These are phyloP conservation scores for Neocatenulostroma microsporum DNA, from an alignment of 2,329 filamentous ascomycete genomes.

Conservation along the genomic window DNA sequence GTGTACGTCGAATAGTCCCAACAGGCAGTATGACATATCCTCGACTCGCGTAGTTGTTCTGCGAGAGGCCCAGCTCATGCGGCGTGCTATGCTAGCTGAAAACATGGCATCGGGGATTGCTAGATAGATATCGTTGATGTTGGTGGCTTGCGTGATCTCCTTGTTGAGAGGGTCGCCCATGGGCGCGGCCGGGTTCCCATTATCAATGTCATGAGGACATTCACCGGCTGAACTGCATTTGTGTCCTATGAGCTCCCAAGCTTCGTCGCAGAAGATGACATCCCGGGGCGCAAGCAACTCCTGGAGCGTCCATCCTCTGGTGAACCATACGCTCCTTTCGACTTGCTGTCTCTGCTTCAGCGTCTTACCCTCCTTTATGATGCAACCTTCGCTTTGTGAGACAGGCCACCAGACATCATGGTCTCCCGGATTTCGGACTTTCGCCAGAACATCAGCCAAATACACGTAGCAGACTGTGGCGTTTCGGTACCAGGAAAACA, in stretches of 20 bases:
- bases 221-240: neutral
- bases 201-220: neutral
- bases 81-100: conserved; percentile 6
- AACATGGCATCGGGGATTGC: neutral
- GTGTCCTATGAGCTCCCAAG: conserved; percentile 7
- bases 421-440: too few relatives aligned
- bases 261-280: conserved; percentile 13
- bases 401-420: too few relatives aligned
- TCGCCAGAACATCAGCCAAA: conserved; percentile 8
- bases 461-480: conserved; percentile 10
- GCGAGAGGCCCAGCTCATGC: conserved; percentile 14
- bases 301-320: conserved; percentile 22
- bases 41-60: conserved; percentile 12
- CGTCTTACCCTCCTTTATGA: too few relatives aligned
- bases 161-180: conserved; percentile 2
- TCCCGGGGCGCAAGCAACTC: conserved; percentile 17
- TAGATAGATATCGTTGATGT: too few relatives aligned
- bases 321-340: too few relatives aligned
- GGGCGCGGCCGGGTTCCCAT: too few relatives aligned
- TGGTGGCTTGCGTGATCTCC: too few relatives aligned
- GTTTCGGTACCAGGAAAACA: conserved; percentile 14
- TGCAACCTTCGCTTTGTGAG: too few relatives aligned
- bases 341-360: too few relatives aligned
- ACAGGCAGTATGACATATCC: conserved; percentile 17
- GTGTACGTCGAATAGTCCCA: conserved; percentile 15